Evolutionary conservation across 2,329 filamentous ascomycete genomes (phyloP), one percentile per base, ranked within the genome.

Genomic region (Fusarium denticulatum): DNA sequence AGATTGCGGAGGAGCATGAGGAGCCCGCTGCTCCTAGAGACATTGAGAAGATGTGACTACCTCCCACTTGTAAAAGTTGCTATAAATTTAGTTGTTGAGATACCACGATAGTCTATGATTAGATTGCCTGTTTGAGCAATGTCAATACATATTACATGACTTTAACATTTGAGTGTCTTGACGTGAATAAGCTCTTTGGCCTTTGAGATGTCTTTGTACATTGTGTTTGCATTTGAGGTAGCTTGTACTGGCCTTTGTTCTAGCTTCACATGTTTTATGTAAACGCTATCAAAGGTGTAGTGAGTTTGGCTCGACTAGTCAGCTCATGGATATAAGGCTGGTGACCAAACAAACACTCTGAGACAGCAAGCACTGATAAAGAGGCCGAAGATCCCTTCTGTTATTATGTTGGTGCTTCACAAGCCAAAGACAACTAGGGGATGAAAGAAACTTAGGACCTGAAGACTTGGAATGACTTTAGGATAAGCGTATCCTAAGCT

Each of bases 1-100:
- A 80, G 73, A 37, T 78, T 10, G 36, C 47, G 3, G 57, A 64
- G 24, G 69, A 78, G 53, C 63, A 77, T 3, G 69, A 76, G 30
- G 65, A 64, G 59, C 50, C 64, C 14, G 15, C 61, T 36, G 71
- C 71, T 43, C 72, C 72, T 28, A 42, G 72, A 24, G 73, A 75
- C 8, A 69, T 76, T 58, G 73, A 78, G 62, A 71, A 74, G 62
- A 37, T 59, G 67, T 69, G 46, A 69, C 46, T 65, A 9, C 59
- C 45, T 16, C 24, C 37, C 9, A 49, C 47, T 20, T 69, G 64
- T 15, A 69, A 69, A 47, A 72, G 30, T 42, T 67, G 62, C 63
- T 61, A 67, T 55, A 46, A 49, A 34, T 52, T 64, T 72, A 60
- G 57, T 69, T 71, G 57, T 68, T 71, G 49, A 71, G 68, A 71